phyloP scores from a whole-genome alignment of 176 grass and related monocot genomes.

The Aegilops umbellulata region DNA sequence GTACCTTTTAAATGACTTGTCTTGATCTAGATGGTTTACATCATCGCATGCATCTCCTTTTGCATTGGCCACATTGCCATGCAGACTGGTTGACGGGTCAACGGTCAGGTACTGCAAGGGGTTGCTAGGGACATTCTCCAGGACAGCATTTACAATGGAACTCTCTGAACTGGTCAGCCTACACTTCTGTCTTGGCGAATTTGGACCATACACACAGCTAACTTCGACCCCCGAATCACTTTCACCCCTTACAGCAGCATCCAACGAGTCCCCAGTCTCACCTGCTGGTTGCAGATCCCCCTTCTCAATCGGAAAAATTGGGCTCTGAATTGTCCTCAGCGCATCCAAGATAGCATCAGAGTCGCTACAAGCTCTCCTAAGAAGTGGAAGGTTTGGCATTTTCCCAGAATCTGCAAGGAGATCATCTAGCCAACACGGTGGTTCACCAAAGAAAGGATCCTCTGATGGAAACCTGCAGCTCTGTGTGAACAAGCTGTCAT shows the following conservation, averaged over 20 bases:
- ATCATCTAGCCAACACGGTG: slow-evolving; percentile 80
- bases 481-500: slow-evolving; percentile 50
- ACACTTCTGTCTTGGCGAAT: slow-evolving; percentile 85
- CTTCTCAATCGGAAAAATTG: slow-evolving; percentile 44
- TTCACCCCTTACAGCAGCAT: slow-evolving; percentile 23
- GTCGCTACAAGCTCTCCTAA: slow-evolving; percentile 85
- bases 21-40: slow-evolving; percentile 51
- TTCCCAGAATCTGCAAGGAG: slow-evolving; percentile 63
- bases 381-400: slow-evolving; percentile 38
- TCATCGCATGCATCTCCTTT: slow-evolving; percentile 42
- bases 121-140: slow-evolving; percentile 82
- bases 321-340: slow-evolving; percentile 35
- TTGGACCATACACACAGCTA: slow-evolving; percentile 84
- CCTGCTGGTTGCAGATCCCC: slow-evolving; percentile 32
- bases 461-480: slow-evolving; percentile 53
- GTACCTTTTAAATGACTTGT: slow-evolving; percentile 83
- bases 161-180: slow-evolving; percentile 71
- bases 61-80: slow-evolving; percentile 25
- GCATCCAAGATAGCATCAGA: slow-evolving; percentile 74
- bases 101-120: slow-evolving; percentile 77
- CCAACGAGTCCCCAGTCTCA: slow-evolving; percentile 15
- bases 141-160: slow-evolving; percentile 78
- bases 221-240: slow-evolving; percentile 48
- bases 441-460: slow-evolving; percentile 45
- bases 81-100: slow-evolving; percentile 28